These are phyloP conservation scores for Spathaspora sp. DNA, from an alignment of 1,139 yeast species.

Conservation along the genomic window DNA sequence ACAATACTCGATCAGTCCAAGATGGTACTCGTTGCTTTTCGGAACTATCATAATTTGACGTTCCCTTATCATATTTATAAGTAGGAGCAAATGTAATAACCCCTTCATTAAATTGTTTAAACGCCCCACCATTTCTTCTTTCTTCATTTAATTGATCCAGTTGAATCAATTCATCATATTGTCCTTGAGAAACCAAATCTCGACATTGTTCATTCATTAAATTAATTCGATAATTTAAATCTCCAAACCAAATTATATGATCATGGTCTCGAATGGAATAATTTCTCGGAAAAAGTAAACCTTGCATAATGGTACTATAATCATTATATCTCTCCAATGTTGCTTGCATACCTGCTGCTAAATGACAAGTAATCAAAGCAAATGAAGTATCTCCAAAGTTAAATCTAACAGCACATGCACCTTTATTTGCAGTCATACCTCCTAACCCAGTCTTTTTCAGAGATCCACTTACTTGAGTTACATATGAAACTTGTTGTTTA, in stretches of 20 bases:
- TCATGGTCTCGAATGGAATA: constrained; percentile 76
- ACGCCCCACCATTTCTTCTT: constrained; percentile 67
- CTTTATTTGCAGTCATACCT: constrained; percentile 90
- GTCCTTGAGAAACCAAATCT: constrained; percentile 47
- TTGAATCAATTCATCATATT: constrained; percentile 55
- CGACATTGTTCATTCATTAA: constrained; percentile 71
- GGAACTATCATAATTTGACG: constrained; percentile 78
- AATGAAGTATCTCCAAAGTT: constrained; percentile 74
- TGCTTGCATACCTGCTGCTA: constrained; percentile 90
- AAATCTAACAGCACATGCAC: constrained; percentile 86
- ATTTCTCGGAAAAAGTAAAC: constrained; percentile 75
- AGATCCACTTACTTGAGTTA: constrained; percentile 76
- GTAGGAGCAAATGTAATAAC: constrained; percentile 20
- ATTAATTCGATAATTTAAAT: constrained; percentile 80
- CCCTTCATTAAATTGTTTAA: constrained; percentile 82
- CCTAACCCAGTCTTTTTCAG: constrained; percentile 87
- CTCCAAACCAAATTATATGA: constrained; percentile 86
- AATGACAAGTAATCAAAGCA: constrained; percentile 85
- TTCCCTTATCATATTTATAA: constrained; percentile 71
- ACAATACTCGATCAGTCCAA: constrained; percentile 92
- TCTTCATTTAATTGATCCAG: constrained; percentile 78
- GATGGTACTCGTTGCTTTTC: constrained; percentile 94
- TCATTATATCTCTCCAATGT: constrained; percentile 87
- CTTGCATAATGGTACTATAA: constrained; percentile 75
- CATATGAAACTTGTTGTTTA: constrained; percentile 52